Evolutionary conservation across 2,329 filamentous ascomycete species (phyloP), one percentile per base, ranked within the genome.

Genomic region (Aspergillus sergii): DNA sequence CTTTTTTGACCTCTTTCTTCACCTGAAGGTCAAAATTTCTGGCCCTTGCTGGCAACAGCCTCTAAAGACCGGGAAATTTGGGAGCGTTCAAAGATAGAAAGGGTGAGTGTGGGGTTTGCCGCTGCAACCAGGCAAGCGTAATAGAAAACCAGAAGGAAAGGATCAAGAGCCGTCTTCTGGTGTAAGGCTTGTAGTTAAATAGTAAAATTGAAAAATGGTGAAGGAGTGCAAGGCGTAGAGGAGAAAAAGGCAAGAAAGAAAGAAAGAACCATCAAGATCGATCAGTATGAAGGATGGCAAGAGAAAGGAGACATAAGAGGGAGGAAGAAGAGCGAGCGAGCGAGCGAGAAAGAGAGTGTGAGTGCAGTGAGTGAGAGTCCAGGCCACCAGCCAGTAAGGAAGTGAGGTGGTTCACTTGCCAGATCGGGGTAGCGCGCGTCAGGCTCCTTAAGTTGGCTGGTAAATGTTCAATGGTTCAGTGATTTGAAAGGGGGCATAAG

Each of bases 71-170:
- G 21, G 48, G 54, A 61, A 54, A 55, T 50, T 45, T 43, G 34
- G 50, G 50, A 46, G 41, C 67, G 63, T 65, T 66, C 58, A 56
- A 62, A 41, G 51, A 19, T 34, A 54, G 30, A 28, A 58, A 53
- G 61, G 65, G 64, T 64, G 57, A 62, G 58, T 70, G 68, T 71
- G 66, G 69, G 60, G 62, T 67, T 69, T 66, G 65, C 67, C 65
- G 71, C 74, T 76, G 74, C 73, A 69, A 67, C 73, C 73, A 69
- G 73, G 70, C 72, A 74, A 66, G 66, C 65, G 71, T 68, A 63
- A 61, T 51, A 23, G 48, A 51, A 59, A 65, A 64, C 57, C 63
- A 51, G 64, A 62, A 26, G 41, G 28, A 46, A 51, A 51, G 48
- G 48, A 51, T 32, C 48, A 51, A 51, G 48, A 51, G 12, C 28